These are phyloP conservation scores for Babesia gibsoni DNA, from an alignment of 169 alveolate species.

Conservation along the genomic window DNA sequence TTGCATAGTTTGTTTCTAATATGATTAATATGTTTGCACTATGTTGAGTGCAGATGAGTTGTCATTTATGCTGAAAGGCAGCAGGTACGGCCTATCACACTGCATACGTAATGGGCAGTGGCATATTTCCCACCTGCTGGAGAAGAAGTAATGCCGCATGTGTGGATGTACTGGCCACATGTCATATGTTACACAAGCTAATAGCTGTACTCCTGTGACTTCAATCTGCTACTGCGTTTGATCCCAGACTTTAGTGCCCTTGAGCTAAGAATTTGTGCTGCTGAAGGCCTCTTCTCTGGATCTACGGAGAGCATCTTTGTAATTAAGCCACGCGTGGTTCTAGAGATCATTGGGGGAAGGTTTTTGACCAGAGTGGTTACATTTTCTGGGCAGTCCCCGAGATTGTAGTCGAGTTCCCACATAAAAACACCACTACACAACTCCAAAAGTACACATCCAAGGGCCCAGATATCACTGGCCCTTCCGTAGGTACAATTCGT, in stretches of 20 bases:
- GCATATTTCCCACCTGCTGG: no score
- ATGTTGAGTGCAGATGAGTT: no score
- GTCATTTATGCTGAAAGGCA: no score
- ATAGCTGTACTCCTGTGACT: no score
- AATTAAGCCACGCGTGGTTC: not conserved
- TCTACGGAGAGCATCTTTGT: not conserved
- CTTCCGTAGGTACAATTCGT: conserved; percentile 67
- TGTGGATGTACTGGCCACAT: no score
- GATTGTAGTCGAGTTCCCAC: conserved; percentile 24
- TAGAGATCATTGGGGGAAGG: conserved; percentile 5
- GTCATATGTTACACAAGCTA: no score
- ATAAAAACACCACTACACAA: conserved; percentile 73
- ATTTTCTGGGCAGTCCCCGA: conserved; percentile 13
- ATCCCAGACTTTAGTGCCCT: not conserved
- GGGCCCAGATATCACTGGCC: conserved; percentile 79
- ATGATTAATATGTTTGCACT: no score
- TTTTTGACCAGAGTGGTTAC: not conserved
- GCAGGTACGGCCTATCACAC: no score
- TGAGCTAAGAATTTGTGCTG: not conserved
- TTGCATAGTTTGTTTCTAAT: no score
- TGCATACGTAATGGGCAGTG: no score
- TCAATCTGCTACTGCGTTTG: no score
- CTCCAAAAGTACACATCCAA: conserved; percentile 75
- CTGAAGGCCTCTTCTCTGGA: conserved; percentile 7
- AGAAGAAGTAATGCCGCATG: no score